These are phyloP conservation scores for Talaromyces ruber DNA, from an alignment of 495 filamentous ascomycete genomes.

Conservation along the genomic window DNA sequence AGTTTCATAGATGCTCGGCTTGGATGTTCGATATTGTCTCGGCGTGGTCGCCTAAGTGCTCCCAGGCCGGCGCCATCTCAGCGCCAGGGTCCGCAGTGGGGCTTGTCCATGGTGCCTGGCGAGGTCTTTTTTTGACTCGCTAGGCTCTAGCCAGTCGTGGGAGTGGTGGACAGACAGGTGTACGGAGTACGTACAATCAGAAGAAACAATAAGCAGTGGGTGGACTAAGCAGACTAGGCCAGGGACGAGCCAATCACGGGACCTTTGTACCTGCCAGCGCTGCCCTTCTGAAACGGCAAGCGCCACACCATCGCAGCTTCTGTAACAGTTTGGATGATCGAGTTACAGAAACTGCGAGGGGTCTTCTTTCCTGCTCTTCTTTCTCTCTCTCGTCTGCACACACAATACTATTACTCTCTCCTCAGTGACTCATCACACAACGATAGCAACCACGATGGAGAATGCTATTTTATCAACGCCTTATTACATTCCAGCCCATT, in stretches of 20 bases:
- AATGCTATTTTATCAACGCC: no score
- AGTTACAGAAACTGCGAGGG: background rate
- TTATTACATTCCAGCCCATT: background rate
- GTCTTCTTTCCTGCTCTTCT: background rate
- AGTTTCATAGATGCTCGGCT: background rate
- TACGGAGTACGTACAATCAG: no score
- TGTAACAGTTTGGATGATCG: no score
- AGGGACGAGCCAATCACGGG: constrained; percentile 45
- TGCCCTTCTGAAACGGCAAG: background rate
- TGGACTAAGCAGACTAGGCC: background rate
- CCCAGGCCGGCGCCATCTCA: constrained; percentile 51
- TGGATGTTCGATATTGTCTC: background rate
- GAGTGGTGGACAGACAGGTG: no score
- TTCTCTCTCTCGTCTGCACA: no score
- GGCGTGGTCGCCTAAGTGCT: background rate
- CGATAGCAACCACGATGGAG: background rate
- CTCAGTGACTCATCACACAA: background rate
- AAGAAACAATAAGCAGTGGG: no score
- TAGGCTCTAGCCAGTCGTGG: no score
- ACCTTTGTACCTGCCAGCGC: constrained; percentile 11
- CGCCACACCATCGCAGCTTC: background rate
- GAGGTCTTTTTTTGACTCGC: background rate
- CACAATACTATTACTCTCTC: no score
- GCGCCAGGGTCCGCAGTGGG: background rate
- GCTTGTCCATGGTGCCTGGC: background rate